Conservation (phyloP, 176 grass and related monocot genomes). For the Rhynchospora pubera region DNA sequence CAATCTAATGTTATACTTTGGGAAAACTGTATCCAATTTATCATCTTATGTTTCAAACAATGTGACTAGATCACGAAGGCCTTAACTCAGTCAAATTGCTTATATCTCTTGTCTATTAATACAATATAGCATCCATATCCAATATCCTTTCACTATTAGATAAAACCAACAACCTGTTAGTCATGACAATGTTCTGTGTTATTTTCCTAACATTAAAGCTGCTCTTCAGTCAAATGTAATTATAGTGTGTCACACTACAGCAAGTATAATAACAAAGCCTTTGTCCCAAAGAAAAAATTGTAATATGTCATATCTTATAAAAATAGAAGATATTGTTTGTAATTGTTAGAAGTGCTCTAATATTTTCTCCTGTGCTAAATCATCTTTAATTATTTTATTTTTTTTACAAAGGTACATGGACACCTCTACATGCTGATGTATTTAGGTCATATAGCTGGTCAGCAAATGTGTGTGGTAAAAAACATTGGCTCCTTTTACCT, state of each 20-base stretch:
- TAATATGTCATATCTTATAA: not conserved
- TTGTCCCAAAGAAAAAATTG: no score
- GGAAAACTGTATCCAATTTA: not conserved
- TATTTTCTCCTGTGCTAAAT: conserved; percentile 5
- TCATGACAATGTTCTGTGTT: not conserved
- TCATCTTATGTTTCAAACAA: not conserved
- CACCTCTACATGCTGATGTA: conserved; percentile 93
- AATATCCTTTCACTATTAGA: not conserved
- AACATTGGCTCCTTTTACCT: conserved; percentile 73
- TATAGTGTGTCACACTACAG: no score
- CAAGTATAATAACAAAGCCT: no score
- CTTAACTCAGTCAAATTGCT: not conserved
- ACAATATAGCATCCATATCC: not conserved
- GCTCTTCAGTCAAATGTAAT: no score
- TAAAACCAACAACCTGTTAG: no score
- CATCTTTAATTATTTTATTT: conserved; percentile 7
- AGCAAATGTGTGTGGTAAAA: conserved; percentile 91
- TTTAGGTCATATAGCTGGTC: conserved; percentile 97
- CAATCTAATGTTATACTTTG: not conserved
- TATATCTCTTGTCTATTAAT: not conserved
- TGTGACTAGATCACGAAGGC: not conserved
- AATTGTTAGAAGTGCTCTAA: not conserved
- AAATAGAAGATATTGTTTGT: not conserved
- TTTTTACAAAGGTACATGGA: conserved; percentile 73
- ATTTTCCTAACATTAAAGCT: not conserved